Base-by-base conservation (phyloP, 1,284 basidiomycete genomes). In the Sporisorium iseilematis-ciliati region DNA sequence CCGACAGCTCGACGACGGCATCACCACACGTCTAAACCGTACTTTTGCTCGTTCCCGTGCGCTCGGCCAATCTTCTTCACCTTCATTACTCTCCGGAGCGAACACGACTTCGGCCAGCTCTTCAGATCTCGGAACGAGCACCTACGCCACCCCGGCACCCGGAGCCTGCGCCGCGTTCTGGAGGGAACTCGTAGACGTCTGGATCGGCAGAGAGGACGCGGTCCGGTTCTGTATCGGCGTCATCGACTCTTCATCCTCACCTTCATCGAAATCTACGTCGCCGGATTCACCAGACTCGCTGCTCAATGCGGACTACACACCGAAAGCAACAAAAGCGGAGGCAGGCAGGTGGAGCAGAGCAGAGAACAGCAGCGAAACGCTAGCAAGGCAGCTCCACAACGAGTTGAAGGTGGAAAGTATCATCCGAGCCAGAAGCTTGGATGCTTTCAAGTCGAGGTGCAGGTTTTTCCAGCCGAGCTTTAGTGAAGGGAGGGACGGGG, bases 21-120 rank as follows among this genome's bases (percentile, higher is more conserved):
- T 84, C 43, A 82, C 78, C 7, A 79, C 81, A 1, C 77, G 79
- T 0, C 61, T 84, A 23, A 84, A 84, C 45, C 75, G 82, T 1
- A 61, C 52, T 16, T 63, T 77, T 25, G 79, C 82, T 10, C 65
- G 71, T 1, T 79, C 80, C 16, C 69, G 82, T 8, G 78, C 79
- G 2, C 56, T 67, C 2, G 81, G 81, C 14, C 55, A 72, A 25
- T 74, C 73, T 2, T 49, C 65, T 0, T 77, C 81, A 0, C 82
- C 82, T 0, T 71, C 75, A 0, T 71, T 84, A 3, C 67, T 84
- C 2, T 75, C 73, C 7, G 55, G 58, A 1, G 57, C 59, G 3
- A n/a, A 20, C 0, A 71, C 54, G 25, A 73, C 61, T 6, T 71
- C 71, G 5, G 65, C 75, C 0, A 40, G 57, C 35, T 69, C 73